These are phyloP conservation scores for Suillus decipiens DNA, from an alignment of 768 basidiomycete species.

Conservation along the genomic window DNA sequence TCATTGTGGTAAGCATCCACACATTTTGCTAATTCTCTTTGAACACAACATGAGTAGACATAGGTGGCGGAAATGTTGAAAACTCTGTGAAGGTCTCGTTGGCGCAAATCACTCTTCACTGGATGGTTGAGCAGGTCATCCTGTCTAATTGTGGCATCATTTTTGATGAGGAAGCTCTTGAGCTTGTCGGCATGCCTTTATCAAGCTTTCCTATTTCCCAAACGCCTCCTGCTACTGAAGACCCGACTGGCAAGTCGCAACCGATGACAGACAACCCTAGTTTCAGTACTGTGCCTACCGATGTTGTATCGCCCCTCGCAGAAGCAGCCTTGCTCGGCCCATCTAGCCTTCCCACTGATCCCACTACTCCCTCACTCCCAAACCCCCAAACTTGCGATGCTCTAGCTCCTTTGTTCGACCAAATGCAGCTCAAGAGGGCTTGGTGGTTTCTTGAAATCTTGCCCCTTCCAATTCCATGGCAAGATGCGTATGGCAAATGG, in stretches of 20 bases:
- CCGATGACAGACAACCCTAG: background rate
- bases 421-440: conserved; percentile 39
- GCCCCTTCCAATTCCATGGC: conserved; percentile 54
- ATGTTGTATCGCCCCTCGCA: background rate
- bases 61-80: conserved; percentile 64
- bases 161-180: conserved; percentile 55
- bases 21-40: background rate
- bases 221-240: conserved; percentile 4
- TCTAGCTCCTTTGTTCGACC: conserved; percentile 56
- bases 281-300: background rate
- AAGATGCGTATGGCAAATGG: conserved; percentile 58
- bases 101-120: conserved; percentile 64
- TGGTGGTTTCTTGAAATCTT: conserved; percentile 82
- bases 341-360: conserved; percentile 1
- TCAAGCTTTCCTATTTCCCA: conserved; percentile 13
- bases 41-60: conserved; percentile 42
- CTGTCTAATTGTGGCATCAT: conserved; percentile 57
- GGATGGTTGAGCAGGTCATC: conserved; percentile 77
- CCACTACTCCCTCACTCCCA: background rate
- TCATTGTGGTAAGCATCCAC: conserved; percentile 55
- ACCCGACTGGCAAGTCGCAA: background rate
- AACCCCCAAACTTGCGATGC: conserved; percentile 29
- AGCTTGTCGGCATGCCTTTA: conserved; percentile 39
- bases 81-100: conserved; percentile 46
- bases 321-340: background rate